These are phyloP conservation scores for Dryadomyces sulphureus DNA, from an alignment of 2,329 filamentous ascomycete species.

Conservation along the genomic window DNA sequence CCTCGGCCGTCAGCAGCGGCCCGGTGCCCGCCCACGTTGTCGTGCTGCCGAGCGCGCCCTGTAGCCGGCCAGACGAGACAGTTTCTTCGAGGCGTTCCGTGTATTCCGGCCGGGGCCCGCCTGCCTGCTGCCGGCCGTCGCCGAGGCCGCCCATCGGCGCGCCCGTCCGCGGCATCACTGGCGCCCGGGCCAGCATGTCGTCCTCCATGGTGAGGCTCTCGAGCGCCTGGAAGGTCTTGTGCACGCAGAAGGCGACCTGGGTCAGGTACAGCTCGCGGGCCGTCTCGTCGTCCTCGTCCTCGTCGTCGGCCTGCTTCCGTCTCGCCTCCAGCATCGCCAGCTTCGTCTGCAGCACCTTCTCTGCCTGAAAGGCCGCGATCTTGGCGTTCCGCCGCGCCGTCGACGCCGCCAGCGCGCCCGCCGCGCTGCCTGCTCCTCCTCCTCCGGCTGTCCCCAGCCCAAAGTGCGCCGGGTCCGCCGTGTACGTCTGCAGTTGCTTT, in stretches of 20 bases:
- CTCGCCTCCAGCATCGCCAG: constrained; percentile 44
- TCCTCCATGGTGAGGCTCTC: constrained; percentile 76
- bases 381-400: constrained; percentile 65
- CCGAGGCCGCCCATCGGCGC: constrained; percentile 25
- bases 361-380: constrained; percentile 69
- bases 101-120: constrained; percentile 29
- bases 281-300: constrained; percentile 66
- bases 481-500: constrained; percentile 57
- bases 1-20: constrained; percentile 61
- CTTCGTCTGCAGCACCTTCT: constrained; percentile 72
- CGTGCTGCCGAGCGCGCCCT: constrained; percentile 25
- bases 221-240: constrained; percentile 74
- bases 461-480: constrained; percentile 57
- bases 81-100: constrained; percentile 56
- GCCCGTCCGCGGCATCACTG: constrained; percentile 29
- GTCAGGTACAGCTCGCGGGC: constrained; percentile 66
- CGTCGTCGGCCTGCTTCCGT: constrained; percentile 14
- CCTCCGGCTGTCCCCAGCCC: constrained; percentile 37
- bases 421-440: not conserved
- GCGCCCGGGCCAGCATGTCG: constrained; percentile 65
- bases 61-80: constrained; percentile 21
- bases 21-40: constrained; percentile 23
- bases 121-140: constrained; percentile 7
- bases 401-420: constrained; percentile 26
- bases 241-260: constrained; percentile 55